Percentiles rank a stretch among this genome's conserved stretches.
These are phyloP conservation scores for Aspergillus uvarum DNA, from an alignment of 2,329 filamentous ascomycete species.

Conservation along the genomic window DNA sequence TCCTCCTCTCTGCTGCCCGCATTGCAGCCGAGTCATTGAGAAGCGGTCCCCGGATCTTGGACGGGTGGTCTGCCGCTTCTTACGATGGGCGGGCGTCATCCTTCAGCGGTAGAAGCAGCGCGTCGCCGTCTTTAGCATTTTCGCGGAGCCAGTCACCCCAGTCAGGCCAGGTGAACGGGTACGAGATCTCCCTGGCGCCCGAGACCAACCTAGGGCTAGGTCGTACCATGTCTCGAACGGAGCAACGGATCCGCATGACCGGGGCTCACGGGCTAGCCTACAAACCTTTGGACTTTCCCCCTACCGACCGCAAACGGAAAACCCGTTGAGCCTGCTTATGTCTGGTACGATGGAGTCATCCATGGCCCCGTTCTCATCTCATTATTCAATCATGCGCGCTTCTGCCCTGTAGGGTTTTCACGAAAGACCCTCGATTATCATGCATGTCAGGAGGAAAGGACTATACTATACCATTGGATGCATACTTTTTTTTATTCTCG, in stretches of 20 bases:
- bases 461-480: no score
- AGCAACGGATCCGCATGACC: slow-evolving; percentile 44
- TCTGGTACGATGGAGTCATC: neutral
- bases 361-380: no score
- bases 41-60: slow-evolving; percentile 36
- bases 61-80: slow-evolving; percentile 22
- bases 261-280: slow-evolving; percentile 46
- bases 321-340: neutral
- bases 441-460: no score
- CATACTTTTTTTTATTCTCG: no score
- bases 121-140: slow-evolving; percentile 24
- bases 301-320: slow-evolving; percentile 18
- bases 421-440: no score
- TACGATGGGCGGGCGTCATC: slow-evolving; percentile 27
- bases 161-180: slow-evolving; percentile 35
- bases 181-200: slow-evolving; percentile 43
- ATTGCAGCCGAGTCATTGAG: slow-evolving; percentile 43
- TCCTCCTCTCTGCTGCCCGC: slow-evolving; percentile 42
- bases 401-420: no score
- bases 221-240: slow-evolving; percentile 43
- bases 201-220: slow-evolving; percentile 39
- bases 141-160: slow-evolving; percentile 33
- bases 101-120: slow-evolving; percentile 28
- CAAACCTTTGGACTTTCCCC: slow-evolving; percentile 37
- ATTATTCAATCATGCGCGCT: no score